Percentiles rank a stretch among this genome's conserved stretches.
Conservation (phyloP, 352 stramenopile species). For the Halophytophthora batemanensis region DNA sequence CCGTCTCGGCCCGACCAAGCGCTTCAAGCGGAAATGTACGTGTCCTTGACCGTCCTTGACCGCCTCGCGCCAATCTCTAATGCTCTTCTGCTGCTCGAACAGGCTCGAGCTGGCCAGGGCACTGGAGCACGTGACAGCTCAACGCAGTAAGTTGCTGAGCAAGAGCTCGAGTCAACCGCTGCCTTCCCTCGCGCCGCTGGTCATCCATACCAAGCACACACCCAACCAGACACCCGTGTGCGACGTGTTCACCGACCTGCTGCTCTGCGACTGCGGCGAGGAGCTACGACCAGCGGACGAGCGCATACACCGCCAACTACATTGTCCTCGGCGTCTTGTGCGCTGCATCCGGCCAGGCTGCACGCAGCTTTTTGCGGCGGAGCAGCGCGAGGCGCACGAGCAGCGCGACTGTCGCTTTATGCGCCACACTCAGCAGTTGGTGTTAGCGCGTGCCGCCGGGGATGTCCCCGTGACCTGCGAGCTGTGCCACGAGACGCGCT, state of each 20-base stretch:
- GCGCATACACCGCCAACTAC: constrained; percentile 30
- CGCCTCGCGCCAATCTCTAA: not conserved
- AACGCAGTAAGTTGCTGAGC: constrained; percentile 28
- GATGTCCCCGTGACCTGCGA: constrained; percentile 37
- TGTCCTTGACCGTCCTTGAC: not conserved
- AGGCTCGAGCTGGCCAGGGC: constrained; percentile 36
- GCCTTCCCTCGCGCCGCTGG: constrained; percentile 7
- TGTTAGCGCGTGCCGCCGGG: constrained; percentile 36
- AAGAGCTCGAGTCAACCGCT: constrained; percentile 24
- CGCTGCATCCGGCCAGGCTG: constrained; percentile 48
- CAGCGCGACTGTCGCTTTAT: constrained; percentile 28
- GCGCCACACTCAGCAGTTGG: constrained; percentile 34
- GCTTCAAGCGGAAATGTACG: constrained; percentile 19
- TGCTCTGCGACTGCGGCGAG: constrained; percentile 51
- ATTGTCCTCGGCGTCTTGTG: constrained; percentile 41
- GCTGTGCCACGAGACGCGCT: constrained; percentile 31
- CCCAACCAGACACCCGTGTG: constrained; percentile 4
- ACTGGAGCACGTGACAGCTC: constrained; percentile 33
- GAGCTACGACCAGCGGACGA: constrained; percentile 38
- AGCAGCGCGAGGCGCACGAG: constrained; percentile 35
- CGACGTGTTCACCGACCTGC: constrained; percentile 21
- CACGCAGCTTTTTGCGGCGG: constrained; percentile 25
- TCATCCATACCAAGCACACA: not conserved
- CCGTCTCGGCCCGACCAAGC: constrained; percentile 10
- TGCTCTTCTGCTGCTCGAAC: not conserved